Base-by-base conservation (phyloP, 371 early-diverging fungal species). In the Saksenaea oblongispora region DNA sequence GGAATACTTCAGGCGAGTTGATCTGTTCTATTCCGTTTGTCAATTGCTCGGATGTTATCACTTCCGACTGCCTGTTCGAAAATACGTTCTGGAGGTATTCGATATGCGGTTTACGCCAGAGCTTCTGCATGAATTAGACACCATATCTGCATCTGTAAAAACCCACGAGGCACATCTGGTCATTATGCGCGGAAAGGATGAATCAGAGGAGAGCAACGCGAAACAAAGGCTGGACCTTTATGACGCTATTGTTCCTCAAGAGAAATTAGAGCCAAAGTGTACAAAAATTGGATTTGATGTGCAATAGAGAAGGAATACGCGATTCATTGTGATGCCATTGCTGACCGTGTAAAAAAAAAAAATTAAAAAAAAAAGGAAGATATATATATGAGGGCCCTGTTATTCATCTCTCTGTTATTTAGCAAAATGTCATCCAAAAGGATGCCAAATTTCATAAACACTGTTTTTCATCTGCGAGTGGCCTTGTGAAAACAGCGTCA, bases 31-130 rank as follows among this genome's bases (percentile, higher is more conserved):
- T 34, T 79, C 84, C 5, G 93, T 87, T 5, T 70, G 88, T 58
- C 80, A 87, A 5, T 65, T 93, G 36, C 63, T 92, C 24, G 76
- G 85, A 3, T 77, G 83, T 22, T 92, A 92, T 63, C 91, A 93
- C 37, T 93, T 87, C 67, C 83, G 93, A 17, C 72, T 92, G 1
- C 82, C 91, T 3, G 87, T 90, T 5, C 84, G 95, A 34, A 82
- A 91, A 54, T 92, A 91, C 62, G 76, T 95, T 7, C 70, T 91
- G 35, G 94, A 94, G 13, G 76, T 92, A 8, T 95, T 95, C 75
- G 93, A 95, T 47, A 71, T 89, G 67, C 73, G 78, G 15, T 83
- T 88, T 34, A 83, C 82, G 1, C 65, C 70, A 0, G 73, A 79
- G 44, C 37, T 72, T 9, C 61, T 84, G 31, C 54, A 67, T 34